phyloP scores from a whole-genome alignment of 495 filamentous ascomycete genomes.

The Darksidea phi region DNA sequence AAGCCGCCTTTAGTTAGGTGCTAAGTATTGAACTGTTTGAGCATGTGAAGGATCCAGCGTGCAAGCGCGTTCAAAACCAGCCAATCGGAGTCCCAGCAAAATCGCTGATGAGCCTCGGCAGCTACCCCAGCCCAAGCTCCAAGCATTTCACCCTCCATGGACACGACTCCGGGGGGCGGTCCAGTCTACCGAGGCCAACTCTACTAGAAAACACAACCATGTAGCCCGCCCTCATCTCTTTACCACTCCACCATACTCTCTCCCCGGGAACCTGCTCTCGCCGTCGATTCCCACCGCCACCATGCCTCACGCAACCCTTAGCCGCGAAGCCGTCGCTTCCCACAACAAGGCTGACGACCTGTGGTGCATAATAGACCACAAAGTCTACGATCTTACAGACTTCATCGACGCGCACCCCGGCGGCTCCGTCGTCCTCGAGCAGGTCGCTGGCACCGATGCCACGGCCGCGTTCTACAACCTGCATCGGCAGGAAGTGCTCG shows the following conservation, averaged over 20 bases:
- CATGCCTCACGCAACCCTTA: constrained; percentile 51
- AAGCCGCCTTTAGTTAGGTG: no score
- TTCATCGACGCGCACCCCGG: constrained; percentile 91
- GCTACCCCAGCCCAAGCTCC: neutral
- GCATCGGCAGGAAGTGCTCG: constrained; percentile 83
- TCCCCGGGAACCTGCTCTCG: neutral
- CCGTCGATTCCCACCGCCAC: neutral
- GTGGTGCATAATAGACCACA: constrained; percentile 77
- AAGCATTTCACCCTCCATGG: neutral
- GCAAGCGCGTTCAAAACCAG: neutral
- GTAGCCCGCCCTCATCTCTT: constrained; percentile 1
- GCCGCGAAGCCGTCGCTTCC: constrained; percentile 72
- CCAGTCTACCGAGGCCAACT: neutral
- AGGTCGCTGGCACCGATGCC: constrained; percentile 81
- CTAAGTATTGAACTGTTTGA: no score
- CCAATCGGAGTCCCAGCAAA: neutral
- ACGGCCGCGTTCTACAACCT: constrained; percentile 91
- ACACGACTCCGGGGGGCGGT: neutral
- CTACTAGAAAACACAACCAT: neutral
- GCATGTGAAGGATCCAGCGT: no score
- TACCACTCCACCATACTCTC: neutral
- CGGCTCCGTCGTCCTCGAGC: constrained; percentile 76
- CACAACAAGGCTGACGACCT: constrained; percentile 77
- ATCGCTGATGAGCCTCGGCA: constrained; percentile 3
- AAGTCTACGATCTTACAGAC: constrained; percentile 89